Conservation (phyloP, 1,284 basidiomycete species). For the Heterobasidion parviporum region DNA sequence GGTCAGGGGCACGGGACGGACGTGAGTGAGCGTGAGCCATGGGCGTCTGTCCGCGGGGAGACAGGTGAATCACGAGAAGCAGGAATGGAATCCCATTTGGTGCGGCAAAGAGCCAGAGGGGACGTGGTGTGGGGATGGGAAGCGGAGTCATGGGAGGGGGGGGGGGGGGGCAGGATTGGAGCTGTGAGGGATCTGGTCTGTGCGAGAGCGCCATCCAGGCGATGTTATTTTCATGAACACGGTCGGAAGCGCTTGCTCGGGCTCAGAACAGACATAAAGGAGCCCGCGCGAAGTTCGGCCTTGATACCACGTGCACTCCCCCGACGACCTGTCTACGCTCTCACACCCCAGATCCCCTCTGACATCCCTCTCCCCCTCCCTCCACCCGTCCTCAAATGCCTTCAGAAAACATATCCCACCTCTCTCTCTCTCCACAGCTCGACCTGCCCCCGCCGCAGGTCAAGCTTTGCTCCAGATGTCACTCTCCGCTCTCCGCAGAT, state of each 20-base stretch:
- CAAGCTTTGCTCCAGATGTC: constrained; percentile 29
- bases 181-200: too few species aligned
- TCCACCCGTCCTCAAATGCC: constrained; percentile 21
- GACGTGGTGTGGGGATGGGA: too few species aligned
- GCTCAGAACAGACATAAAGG: neutral
- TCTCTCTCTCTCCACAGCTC: constrained; percentile 15
- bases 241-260: neutral
- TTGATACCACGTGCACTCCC: neutral
- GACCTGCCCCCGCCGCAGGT: constrained; percentile 23
- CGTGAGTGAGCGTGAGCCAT: too few species aligned
- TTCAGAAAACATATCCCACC: constrained; percentile 21
- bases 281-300: neutral
- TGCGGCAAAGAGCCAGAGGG: too few species aligned
- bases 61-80: too few species aligned
- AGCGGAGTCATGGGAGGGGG: too few species aligned
- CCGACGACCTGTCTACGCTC: neutral
- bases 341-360: neutral
- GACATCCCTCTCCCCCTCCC: constrained; percentile 10
- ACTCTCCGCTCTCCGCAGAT: constrained; percentile 25
- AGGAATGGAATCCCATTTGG: too few species aligned
- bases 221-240: too few species aligned
- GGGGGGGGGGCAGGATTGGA: too few species aligned
- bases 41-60: too few species aligned
- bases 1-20: too few species aligned
- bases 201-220: too few species aligned